Base-by-base conservation (phyloP, 2,329 filamentous ascomycete genomes). In the Pestalotiopsis sp. region DNA sequence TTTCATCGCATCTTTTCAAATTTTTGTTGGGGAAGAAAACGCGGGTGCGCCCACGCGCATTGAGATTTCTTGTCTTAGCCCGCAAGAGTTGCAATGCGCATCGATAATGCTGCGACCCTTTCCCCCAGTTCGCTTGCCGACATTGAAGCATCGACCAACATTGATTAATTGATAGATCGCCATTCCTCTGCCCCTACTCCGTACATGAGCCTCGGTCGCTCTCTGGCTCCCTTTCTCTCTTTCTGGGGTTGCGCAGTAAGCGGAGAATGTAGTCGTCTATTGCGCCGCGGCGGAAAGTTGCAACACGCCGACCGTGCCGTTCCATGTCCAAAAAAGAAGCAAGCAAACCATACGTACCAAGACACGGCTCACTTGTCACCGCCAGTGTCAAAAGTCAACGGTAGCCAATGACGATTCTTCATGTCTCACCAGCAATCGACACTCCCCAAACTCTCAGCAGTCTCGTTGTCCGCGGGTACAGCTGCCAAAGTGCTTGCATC, bases 21-120 rank as follows among this genome's bases (percentile, higher is more conserved):
- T 11, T 36, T 62, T 62, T 62, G 59, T 62, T 62, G 59, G 59
- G 59, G 59, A 62, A 62, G 57, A 59, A 13, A 36, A 13, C 45
- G 45, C 45, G 45, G 45, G 45, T 52, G 17, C 20, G 45, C 17
- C 7, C 45, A n/a, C 45, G 45, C 45, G 45, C 45, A 7, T n/a
- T 52, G 45, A 52, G 45, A 17, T 52, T 52, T 52, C 20, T 52
- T 7, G 45, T n/a, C 45, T n/a, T 52, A 52, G 45, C 45, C 45
- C 45, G n/a, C 45, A 52, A n/a, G 17, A 17, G 20, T 17, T 23
- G 45, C n/a, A 9, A 52, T n/a, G 17, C 17, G 17, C 41, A 45
- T 13, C 41, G 13, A 13, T 14, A 52, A 23, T n/a, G 17, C 31
- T 9, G 31, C 31, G 31, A 36, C 31, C 31, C 7, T 36, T 9